phyloP scores from a whole-genome alignment of 768 basidiomycete genomes.

The Saitozyma podzolica region DNA sequence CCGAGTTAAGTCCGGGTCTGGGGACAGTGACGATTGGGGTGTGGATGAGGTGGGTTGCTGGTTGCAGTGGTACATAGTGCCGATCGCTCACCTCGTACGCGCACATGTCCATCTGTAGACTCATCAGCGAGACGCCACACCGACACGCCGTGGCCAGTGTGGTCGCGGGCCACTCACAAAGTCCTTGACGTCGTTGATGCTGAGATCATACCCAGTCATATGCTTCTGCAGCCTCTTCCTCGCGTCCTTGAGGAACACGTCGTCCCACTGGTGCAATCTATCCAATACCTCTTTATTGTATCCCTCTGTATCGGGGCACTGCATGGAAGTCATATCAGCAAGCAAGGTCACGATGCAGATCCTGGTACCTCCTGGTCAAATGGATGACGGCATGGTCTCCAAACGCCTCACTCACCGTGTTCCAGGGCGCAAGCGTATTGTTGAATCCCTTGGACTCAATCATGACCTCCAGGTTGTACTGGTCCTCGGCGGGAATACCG shows the following conservation, averaged over 20 bases:
- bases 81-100: slow-evolving; percentile 45
- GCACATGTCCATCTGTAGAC: slow-evolving; percentile 44
- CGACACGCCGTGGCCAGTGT: background rate
- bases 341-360: background rate
- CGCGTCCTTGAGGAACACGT: slow-evolving; percentile 70
- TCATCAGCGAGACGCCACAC: background rate
- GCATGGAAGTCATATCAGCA: slow-evolving; percentile 38
- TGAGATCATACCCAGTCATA: slow-evolving; percentile 42
- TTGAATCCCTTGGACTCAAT: slow-evolving; percentile 71
- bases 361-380: background rate
- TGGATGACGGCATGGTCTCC: background rate
- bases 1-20: too few species aligned
- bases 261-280: slow-evolving; percentile 62
- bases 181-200: slow-evolving; percentile 40
- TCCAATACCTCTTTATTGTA: slow-evolving; percentile 10
- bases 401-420: slow-evolving; percentile 56
- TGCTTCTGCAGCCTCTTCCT: slow-evolving; percentile 60
- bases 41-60: background rate
- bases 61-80: background rate
- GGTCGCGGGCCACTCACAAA: slow-evolving; percentile 27
- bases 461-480: slow-evolving; percentile 75
- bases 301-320: slow-evolving; percentile 37
- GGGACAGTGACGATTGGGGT: too few species aligned
- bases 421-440: slow-evolving; percentile 82
- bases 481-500: slow-evolving; percentile 65